Evolutionary conservation across 2,329 filamentous ascomycete species (phyloP).

Genomic region (Thielaviopsis populi): DNA sequence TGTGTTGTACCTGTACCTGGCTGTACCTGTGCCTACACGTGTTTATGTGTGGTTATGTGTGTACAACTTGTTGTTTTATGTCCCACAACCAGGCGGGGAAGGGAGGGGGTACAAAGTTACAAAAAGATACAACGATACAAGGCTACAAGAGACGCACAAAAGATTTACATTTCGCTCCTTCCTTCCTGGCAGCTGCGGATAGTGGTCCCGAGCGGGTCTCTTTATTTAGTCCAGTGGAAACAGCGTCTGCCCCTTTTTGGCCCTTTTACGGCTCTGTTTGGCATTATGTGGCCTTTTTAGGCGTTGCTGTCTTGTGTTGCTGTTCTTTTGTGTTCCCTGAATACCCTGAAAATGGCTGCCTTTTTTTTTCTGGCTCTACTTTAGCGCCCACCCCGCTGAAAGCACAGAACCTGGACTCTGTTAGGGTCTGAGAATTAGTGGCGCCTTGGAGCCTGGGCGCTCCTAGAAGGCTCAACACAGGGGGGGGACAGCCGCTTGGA

Average conservation of each 20-base stretch:
- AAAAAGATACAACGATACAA: not conserved
- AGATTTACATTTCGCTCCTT: not conserved
- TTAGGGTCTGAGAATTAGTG: no score
- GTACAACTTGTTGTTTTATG: not conserved
- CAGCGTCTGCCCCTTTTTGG: not conserved
- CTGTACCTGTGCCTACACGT: no score
- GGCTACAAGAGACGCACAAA: not conserved
- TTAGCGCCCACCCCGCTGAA: no score
- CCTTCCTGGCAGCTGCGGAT: not conserved
- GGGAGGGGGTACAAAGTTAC: no score
- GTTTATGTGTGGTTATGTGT: not conserved
- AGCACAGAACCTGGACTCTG: no score
- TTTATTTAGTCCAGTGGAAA: not conserved
- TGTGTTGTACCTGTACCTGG: not conserved
- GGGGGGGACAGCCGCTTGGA: not conserved
- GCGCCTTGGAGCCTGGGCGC: no score
- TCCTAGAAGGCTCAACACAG: not conserved
- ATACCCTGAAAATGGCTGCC: no score
- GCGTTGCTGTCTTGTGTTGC: no score
- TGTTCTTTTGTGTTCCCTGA: no score
- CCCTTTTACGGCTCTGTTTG: not conserved
- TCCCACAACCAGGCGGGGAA: not conserved
- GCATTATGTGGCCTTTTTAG: no score
- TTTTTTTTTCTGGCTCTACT: no score
- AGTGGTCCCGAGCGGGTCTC: slow-evolving; percentile 4